These are phyloP conservation scores for Lithospermum erythrorhizon DNA, from an alignment of 257 asterid species.

Conservation along the genomic window DNA sequence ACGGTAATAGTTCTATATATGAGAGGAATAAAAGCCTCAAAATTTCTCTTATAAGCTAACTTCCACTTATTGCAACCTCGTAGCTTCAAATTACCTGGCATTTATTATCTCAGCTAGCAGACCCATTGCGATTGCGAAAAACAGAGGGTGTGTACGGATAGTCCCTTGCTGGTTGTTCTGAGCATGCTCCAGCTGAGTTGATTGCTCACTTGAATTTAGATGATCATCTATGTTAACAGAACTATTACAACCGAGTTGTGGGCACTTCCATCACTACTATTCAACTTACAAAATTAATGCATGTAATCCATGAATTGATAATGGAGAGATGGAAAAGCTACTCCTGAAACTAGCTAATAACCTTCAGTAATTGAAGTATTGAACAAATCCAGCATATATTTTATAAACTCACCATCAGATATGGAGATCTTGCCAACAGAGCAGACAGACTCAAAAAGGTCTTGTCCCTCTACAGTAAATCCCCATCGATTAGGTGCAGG, in stretches of 20 bases:
- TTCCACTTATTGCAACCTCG: not conserved
- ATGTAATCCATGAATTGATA: too few species aligned
- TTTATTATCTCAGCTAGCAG: conserved; percentile 82
- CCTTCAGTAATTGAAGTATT: too few species aligned
- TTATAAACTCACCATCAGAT: conserved; percentile 40
- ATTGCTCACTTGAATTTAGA: conserved; percentile 25
- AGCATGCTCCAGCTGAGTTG: conserved; percentile 20
- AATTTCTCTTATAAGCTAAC: not conserved
- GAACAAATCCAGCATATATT: not conserved
- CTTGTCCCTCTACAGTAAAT: conserved; percentile 43
- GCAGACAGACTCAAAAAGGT: conserved; percentile 64
- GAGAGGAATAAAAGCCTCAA: too few species aligned
- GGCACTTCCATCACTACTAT: not conserved
- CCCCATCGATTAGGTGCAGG: conserved; percentile 99
- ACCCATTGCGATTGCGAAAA: conserved; percentile 78
- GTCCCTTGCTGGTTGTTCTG: conserved; percentile 29
- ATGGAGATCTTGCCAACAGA: conserved; percentile 27
- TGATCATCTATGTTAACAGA: conserved; percentile 27
- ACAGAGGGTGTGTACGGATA: conserved; percentile 60
- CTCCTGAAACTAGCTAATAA: too few species aligned
- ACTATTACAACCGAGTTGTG: not conserved
- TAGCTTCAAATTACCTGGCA: conserved; percentile 52
- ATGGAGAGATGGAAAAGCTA: too few species aligned
- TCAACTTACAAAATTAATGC: too few species aligned
- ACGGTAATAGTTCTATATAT: too few species aligned